Base-by-base conservation (phyloP, 1,139 yeast species). In the Kurtzmaniella quercitrusa region DNA sequence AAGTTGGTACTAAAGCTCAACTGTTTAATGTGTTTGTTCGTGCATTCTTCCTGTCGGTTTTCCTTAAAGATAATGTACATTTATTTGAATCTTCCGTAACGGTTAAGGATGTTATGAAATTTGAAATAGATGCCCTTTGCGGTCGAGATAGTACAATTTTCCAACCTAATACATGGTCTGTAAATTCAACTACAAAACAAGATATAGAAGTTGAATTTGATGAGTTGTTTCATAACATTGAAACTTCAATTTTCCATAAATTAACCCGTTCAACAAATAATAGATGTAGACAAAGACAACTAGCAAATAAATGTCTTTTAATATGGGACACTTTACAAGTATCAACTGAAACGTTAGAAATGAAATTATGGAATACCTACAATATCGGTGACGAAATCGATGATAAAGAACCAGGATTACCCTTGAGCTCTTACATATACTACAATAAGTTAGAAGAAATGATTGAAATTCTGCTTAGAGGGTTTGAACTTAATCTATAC, bases 271-370 rank as follows among this genome's bases (percentile, higher is more conserved):
- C 72, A 48, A 83, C 88, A 15, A 86, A 83, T 59, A 91, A 91
- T 56, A 81, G 88, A 21, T 81, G 95, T 43, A 75, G 96, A 43
- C 93, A 88, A 57, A 78, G 96, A 50, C 96, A 89, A 57, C 54
- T 71, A 71, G 79, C 53, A 63, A 84, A 59, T 60, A 81, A 54
- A 70, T 83, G 59, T 65, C 75, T 58, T 54, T 80, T 51, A 54
- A 58, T 80, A 2, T 88, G 94, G 85, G 97, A 93, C 59, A 75
- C 89, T 2, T 66, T 89, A 29, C 97, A 91, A 58, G 95, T 85
- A 3, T 69, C 71, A 37, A 65, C 79, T 50, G 89, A 85, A 54
- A 58, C 63, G 3, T 63, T 77, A 38, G 89, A 82, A 54, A 50
- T 69, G 18, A 73, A 68, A 12, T 43, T 73, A 9, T 62, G 59